Base-by-base conservation (phyloP, 2,329 filamentous ascomycete species). In the Tolypocladium ovalisporum region DNA sequence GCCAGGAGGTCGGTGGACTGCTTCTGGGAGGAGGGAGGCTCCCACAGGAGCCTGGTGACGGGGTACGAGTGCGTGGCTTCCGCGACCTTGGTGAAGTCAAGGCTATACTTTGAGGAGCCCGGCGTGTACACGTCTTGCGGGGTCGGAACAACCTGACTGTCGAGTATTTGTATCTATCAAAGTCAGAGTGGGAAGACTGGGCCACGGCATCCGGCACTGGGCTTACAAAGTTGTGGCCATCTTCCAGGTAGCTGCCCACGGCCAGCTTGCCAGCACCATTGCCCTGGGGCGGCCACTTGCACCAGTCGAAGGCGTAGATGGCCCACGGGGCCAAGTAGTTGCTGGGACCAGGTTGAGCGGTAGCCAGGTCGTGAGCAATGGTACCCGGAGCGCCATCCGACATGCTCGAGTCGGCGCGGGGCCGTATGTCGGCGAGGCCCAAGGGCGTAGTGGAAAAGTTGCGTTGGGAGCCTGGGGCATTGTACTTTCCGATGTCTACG, bases 51-150 rank as follows among this genome's bases (percentile, higher is more conserved):
- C 58, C 94, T 85, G 4, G 93, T 99, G 36, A 99, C 94, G 2
- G 94, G 94, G 70, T 97, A 99, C 13, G 94, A 96, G 75, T 97
- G 95, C 24, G 93, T 97, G 24, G 94, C 94, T 78, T 99, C 94
- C 40, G 94, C 94, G 37, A 96, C 84, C 70, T 95, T 96, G 55
- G 85, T 88, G 73, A 96, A 97, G 63, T 97, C 93, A 67, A 99
- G 77, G 42, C 84, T 87, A 67, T 87, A 87, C 63, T 89, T 87
- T 47, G 88, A 81, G 7, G 81, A 80, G 55, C 88, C 89, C 17
- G 88, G 86, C 1, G 80, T 78, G 59, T 87, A 87, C 60, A 85
- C 81, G 60, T 88, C 83, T 62, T 87, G 75, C 22, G 86, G 81
- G 58, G 92, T 86, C 22, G 84, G 86, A 8, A 81, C 77, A 64